Conservation (phyloP, 257 asterid species). For the Nyctanthes arbortristis region DNA sequence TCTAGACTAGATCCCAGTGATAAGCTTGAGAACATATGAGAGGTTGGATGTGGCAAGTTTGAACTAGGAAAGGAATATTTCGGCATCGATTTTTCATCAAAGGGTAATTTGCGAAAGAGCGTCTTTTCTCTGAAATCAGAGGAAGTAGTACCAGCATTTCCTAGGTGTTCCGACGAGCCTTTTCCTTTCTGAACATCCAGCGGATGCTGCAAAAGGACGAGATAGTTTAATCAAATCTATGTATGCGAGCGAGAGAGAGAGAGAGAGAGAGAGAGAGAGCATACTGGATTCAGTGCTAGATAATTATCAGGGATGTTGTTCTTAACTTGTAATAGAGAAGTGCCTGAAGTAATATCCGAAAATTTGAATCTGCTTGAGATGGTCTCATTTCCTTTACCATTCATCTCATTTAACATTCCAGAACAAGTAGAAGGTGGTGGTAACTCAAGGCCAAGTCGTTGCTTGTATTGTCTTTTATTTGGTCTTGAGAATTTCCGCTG, state of each 20-base stretch:
- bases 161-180: conserved; percentile 50
- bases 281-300: conserved; percentile 58
- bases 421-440: conserved; percentile 33
- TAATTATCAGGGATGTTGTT: conserved; percentile 37
- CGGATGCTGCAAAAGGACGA: conserved; percentile 53
- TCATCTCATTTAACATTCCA: conserved; percentile 32
- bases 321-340: conserved; percentile 40
- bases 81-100: conserved; percentile 67
- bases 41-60: conserved; percentile 44
- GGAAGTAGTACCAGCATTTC: conserved; percentile 43
- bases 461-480: conserved; percentile 45
- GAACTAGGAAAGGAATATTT: conserved; percentile 58
- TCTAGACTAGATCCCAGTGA: conserved; percentile 84
- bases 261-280: conserved; percentile 29
- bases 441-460: conserved; percentile 42
- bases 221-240: conserved; percentile 13
- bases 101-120: conserved; percentile 65
- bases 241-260: not conserved
- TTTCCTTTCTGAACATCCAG: conserved; percentile 52
- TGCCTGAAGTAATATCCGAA: conserved; percentile 41
- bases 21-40: conserved; percentile 67
- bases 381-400: conserved; percentile 34
- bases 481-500: conserved; percentile 44
- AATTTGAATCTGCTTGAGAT: conserved; percentile 29
- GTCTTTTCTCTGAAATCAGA: conserved; percentile 70